A percentile compares a stretch with the other conserved stretches of the same genome.
phyloP scores from a whole-genome alignment of 2,329 filamentous ascomycete genomes.

The Beauveria australis region DNA sequence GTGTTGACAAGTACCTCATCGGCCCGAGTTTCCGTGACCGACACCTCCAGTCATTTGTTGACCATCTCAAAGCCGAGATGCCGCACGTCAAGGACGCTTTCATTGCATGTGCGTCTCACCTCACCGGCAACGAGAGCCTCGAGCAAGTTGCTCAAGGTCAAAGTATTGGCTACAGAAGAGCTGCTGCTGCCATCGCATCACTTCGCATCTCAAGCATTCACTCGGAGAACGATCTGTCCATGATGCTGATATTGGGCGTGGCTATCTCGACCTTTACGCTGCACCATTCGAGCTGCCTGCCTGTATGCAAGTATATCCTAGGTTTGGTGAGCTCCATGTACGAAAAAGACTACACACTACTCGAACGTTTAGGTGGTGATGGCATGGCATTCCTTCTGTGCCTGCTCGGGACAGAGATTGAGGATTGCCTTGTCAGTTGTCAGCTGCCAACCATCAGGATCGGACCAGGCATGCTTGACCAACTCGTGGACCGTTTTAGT shows the following conservation, averaged over 20 bases:
- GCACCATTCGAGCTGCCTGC: constrained; percentile 2
- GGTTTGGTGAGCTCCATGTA: neutral
- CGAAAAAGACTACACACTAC: neutral
- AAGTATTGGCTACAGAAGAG: constrained; percentile 10
- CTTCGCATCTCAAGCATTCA: constrained; percentile 3
- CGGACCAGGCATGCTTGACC: neutral
- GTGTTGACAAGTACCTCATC: constrained; percentile 11
- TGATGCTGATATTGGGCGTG: constrained; percentile 10
- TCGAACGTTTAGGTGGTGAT: constrained; percentile 1
- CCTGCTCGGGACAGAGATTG: constrained; percentile 10
- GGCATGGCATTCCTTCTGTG: constrained; percentile 9
- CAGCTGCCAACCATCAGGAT: constrained; percentile 8
- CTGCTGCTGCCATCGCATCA: constrained; percentile 6
- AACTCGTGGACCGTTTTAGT: constrained; percentile 9
- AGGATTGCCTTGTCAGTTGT: constrained; percentile 6
- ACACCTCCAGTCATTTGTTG: constrained; percentile 9
- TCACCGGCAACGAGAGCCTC: constrained; percentile 4
- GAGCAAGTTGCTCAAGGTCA: constrained; percentile 7
- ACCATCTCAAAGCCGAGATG: constrained; percentile 7
- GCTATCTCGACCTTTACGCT: constrained; percentile 9
- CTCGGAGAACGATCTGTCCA: neutral
- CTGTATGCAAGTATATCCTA: constrained; percentile 5
- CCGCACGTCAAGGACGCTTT: constrained; percentile 10
- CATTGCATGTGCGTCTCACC: constrained; percentile 10
- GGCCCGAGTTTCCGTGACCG: constrained; percentile 10